Evolutionary conservation across 202 grass and related monocot species (phyloP).

Genomic region (Musa balbisiana): DNA sequence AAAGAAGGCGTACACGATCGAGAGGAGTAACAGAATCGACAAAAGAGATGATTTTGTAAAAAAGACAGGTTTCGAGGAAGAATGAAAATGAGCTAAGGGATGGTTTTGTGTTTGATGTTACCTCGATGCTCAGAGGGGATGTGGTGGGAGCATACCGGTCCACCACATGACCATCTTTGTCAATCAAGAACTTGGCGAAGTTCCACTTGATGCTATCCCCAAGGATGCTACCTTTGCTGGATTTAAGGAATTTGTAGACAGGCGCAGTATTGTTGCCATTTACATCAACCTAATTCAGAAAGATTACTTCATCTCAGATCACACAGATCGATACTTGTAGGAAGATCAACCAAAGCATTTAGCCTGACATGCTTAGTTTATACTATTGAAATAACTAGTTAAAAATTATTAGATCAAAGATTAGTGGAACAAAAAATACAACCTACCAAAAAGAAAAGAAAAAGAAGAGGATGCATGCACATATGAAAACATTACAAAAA

Average conservation of each 20-base stretch:
- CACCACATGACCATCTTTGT: constrained; percentile 46
- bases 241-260: constrained; percentile 58
- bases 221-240: constrained; percentile 43
- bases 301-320: background rate
- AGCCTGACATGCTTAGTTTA: too few species aligned
- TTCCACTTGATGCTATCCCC: constrained; percentile 72
- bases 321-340: too few species aligned
- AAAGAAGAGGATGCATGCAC: background rate
- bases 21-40: too few species aligned
- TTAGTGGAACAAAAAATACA: too few species aligned
- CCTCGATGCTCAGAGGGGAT: constrained; percentile 51
- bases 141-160: constrained; percentile 46
- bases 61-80: background rate
- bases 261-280: constrained; percentile 45
- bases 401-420: too few species aligned
- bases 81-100: background rate
- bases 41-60: too few species aligned
- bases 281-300: constrained; percentile 38
- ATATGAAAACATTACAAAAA: background rate
- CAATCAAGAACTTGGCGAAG: constrained; percentile 63
- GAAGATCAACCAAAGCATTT: too few species aligned
- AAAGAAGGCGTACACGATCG: too few species aligned
- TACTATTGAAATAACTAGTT: too few species aligned
- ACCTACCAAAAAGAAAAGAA: too few species aligned
- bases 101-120: background rate